Base-by-base conservation (phyloP, 768 basidiomycete genomes). In the Fibroporia radiculosa region DNA sequence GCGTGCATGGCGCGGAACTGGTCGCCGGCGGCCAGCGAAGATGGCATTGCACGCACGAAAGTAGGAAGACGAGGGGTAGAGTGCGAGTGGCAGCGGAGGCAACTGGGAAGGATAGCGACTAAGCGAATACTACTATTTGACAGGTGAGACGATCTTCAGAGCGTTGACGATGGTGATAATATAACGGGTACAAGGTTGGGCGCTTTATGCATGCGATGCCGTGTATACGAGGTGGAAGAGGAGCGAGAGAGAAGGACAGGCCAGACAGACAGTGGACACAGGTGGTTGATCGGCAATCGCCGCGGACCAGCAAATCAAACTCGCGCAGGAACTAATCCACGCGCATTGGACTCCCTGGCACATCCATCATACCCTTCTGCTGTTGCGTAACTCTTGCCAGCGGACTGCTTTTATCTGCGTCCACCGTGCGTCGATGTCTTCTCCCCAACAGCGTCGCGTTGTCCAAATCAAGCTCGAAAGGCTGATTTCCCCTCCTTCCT, bases 381-480 rank as follows among this genome's bases (percentile, higher is more conserved):
- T 27, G 10, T 27, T 23, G 34, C 5, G 27, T 26, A 13, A 27
- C 42, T 13, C 32, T 45, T 3, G 45, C 47, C 22, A 54, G 50
- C n/a, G 53, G 53, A 36, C 53, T 54, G 1, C 48, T 45, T 10
- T 45, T 43, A 31, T 44, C 41, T 16, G 35, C 42, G 23, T 47
- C 44, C 1, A 29, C 33, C 8, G 55, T 59, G 19, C 66, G 69
- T 48, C 66, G 71, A 53, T 80, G 79, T 47, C 87, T 66, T 52
- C 85, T 66, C 11, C 87, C 91, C 5, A 97, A 71, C 1, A 98
- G 65, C 3, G 95, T 97, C 19, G 96, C 90, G 47, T 74, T 80
- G 54, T 86, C 78, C 42, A 99, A 66, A 58, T 92, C 85, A 45
- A 99, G 74, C 60, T 97, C 89, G 57, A 99, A 99, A 7, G 48